Conservation (phyloP, 108 stramenopile genomes). For the Cyclostephanos tholiformis region DNA sequence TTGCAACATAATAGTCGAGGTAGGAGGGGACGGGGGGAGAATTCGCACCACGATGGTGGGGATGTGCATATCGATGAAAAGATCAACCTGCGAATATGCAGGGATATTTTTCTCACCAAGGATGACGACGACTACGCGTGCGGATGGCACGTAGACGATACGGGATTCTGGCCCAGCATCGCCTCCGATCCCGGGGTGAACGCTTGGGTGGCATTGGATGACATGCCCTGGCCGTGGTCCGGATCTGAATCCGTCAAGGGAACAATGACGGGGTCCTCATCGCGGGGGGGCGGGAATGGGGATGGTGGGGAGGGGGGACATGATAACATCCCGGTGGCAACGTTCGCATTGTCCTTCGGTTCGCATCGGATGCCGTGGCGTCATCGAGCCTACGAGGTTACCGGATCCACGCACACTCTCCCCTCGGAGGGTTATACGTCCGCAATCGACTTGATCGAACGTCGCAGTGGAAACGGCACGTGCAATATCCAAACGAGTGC, state of each 20-base stretch:
- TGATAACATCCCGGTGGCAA: not conserved
- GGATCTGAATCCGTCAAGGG: not conserved
- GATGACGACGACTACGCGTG: conserved; percentile 31
- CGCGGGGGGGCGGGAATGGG: no score
- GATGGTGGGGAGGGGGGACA: not conserved
- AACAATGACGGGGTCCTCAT: not conserved
- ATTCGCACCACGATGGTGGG: not conserved
- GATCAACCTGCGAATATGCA: conserved; percentile 16
- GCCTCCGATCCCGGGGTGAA: conserved; percentile 31
- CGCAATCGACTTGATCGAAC: not conserved
- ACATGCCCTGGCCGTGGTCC: conserved; percentile 36
- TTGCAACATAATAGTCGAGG: conserved; percentile 26
- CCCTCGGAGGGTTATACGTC: conserved; percentile 11
- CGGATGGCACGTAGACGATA: conserved; percentile 50
- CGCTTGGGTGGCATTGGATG: conserved; percentile 46
- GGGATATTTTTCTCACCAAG: conserved; percentile 33
- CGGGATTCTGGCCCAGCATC: conserved; percentile 39
- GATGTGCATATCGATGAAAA: not conserved
- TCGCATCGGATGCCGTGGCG: conserved; percentile 28
- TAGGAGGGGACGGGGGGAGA: conserved; percentile 1
- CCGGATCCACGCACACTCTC: conserved; percentile 27
- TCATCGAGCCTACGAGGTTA: conserved; percentile 10
- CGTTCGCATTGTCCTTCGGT: conserved; percentile 27
- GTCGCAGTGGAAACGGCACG: conserved; percentile 7
- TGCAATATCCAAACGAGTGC: conserved; percentile 17